These are phyloP conservation scores for Rosellinia necatrix DNA, from an alignment of 2,329 filamentous ascomycete species.

Conservation along the genomic window DNA sequence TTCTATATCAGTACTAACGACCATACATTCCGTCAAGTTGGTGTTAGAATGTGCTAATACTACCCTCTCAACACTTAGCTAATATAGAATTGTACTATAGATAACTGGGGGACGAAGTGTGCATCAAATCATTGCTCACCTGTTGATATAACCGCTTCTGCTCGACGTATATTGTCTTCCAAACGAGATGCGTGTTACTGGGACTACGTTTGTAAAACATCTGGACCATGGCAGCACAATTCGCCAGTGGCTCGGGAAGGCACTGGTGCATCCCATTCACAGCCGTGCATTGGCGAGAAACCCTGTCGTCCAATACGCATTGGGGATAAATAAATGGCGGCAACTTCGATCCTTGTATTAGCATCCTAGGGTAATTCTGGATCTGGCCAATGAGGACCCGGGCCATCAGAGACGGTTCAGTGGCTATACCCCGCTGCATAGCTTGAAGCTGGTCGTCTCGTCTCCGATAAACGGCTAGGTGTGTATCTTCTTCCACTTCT, in stretches of 20 bases:
- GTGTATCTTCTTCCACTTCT: neutral
- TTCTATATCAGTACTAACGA: neutral
- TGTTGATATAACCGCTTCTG: constrained; percentile 23
- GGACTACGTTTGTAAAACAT: constrained; percentile 31
- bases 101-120: neutral
- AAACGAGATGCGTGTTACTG: constrained; percentile 32
- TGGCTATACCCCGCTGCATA: constrained; percentile 7
- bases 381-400: constrained; percentile 34
- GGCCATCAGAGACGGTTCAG: constrained; percentile 28
- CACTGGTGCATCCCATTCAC: constrained; percentile 34
- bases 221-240: constrained; percentile 34
- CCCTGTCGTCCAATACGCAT: constrained; percentile 28
- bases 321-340: constrained; percentile 39
- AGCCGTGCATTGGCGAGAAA: constrained; percentile 15
- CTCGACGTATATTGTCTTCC: constrained; percentile 36
- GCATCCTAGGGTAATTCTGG: constrained; percentile 31
- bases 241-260: constrained; percentile 33
- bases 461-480: neutral
- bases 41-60: too few species aligned
- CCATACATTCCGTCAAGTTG: neutral
- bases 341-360: constrained; percentile 29
- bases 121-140: constrained; percentile 12
- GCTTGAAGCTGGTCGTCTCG: constrained; percentile 1
- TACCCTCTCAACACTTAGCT: neutral
- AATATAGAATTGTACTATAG: neutral